Conservation (phyloP, 257 asterid genomes). For the Przewalskia tangutica region DNA sequence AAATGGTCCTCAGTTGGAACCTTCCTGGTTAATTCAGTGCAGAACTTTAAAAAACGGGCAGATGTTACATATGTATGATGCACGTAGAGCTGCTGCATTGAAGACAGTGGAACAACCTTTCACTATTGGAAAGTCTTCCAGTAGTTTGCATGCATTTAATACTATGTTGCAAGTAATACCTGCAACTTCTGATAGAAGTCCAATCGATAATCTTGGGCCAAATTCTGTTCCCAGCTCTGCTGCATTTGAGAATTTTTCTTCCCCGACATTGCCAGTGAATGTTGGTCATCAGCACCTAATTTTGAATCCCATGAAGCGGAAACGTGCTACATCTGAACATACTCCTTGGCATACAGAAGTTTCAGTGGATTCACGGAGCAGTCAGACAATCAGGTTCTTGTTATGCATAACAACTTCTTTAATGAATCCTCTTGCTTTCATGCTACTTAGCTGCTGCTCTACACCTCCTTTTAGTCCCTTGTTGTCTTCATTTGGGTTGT, state of each 20-base stretch:
- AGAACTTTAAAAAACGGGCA: constrained; percentile 55
- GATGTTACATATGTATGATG: constrained; percentile 31
- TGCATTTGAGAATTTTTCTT: constrained; percentile 27
- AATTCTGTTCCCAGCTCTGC: constrained; percentile 22
- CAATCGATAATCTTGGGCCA: constrained; percentile 17
- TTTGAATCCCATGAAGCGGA: constrained; percentile 46
- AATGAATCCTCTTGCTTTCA: neutral
- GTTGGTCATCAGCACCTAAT: constrained; percentile 23
- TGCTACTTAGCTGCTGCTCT: neutral
- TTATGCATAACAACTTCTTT: neutral
- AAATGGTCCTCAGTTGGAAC: constrained; percentile 66
- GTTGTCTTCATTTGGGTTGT: neutral
- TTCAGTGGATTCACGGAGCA: constrained; percentile 25
- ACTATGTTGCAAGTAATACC: constrained; percentile 29
- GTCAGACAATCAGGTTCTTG: constrained; percentile 42
- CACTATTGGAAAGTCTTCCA: constrained; percentile 31
- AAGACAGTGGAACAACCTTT: constrained; percentile 33
- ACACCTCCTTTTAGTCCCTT: neutral
- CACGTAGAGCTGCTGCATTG: constrained; percentile 19
- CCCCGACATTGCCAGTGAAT: constrained; percentile 22
- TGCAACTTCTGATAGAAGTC: constrained; percentile 27
- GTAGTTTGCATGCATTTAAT: constrained; percentile 25
- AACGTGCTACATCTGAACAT: constrained; percentile 33
- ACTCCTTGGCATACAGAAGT: constrained; percentile 63
- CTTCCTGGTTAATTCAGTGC: constrained; percentile 69